Percentiles rank a stretch among this genome's conserved stretches.
Evolutionary conservation across 169 alveolate species (phyloP).

Genomic region (Cryptosporidium sp.): DNA sequence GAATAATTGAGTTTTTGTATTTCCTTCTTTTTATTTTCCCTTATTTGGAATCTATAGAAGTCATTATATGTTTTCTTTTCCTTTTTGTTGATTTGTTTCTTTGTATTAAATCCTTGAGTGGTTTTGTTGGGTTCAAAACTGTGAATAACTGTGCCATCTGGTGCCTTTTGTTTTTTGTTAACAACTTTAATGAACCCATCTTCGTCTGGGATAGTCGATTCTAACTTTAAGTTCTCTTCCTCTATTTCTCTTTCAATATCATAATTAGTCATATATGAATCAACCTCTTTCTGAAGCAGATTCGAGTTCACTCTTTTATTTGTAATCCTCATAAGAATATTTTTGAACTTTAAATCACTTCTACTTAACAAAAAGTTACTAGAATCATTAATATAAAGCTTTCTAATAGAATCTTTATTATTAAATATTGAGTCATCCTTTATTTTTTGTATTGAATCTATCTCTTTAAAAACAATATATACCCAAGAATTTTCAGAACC

Average conservation of each 20-base stretch:
- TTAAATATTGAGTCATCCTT: not conserved
- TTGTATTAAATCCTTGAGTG: not conserved
- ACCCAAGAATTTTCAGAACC: slow-evolving; percentile 19
- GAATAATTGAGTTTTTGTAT: slow-evolving; percentile 34
- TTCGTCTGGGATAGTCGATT: slow-evolving; percentile 54
- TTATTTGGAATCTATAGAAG: slow-evolving; percentile 58
- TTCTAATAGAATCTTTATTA: not conserved
- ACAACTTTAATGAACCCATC: slow-evolving; percentile 59
- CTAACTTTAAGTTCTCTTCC: slow-evolving; percentile 55
- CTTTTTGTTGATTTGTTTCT: slow-evolving; percentile 32
- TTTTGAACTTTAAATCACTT: not conserved
- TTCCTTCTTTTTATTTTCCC: slow-evolving; percentile 54
- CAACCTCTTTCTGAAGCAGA: slow-evolving; percentile 16
- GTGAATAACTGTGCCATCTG: slow-evolving; percentile 70
- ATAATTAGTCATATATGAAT: slow-evolving; percentile 60
- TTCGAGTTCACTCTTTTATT: slow-evolving; percentile 30
- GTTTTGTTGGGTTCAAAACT: slow-evolving; percentile 32
- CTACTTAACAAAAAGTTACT: not conserved
- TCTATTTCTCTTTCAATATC: slow-evolving; percentile 58
- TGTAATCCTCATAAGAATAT: slow-evolving; percentile 1
- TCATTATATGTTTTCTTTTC: slow-evolving; percentile 43
- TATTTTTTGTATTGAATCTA: slow-evolving; percentile 33
- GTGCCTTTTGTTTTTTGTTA: slow-evolving; percentile 26
- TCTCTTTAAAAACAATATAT: slow-evolving; percentile 33
- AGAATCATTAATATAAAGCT: slow-evolving; percentile 7